phyloP scores from a whole-genome alignment of 176 grass and related monocot species.

The Puya raimondii region DNA sequence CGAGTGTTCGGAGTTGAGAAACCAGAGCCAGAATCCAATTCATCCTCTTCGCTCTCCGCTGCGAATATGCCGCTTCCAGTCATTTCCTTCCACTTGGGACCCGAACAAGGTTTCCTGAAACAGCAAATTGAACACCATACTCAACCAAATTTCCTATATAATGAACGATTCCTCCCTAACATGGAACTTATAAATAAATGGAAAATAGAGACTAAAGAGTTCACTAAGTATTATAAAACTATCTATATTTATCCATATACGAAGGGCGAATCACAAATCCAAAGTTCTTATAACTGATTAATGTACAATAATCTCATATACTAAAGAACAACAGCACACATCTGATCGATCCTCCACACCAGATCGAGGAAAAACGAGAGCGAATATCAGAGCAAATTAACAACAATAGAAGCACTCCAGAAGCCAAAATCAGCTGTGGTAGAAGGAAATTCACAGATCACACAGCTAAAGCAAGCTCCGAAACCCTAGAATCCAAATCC shows the following conservation, averaged over 20 bases:
- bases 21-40: constrained; percentile 36
- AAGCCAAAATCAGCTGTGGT: not conserved
- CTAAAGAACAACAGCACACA: not conserved
- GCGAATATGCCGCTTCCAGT: constrained; percentile 89
- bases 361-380: not conserved
- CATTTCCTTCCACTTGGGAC: constrained; percentile 96
- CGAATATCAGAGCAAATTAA: too few relatives aligned
- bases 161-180: too few relatives aligned
- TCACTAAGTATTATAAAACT: too few relatives aligned
- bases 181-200: not conserved
- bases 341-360: not conserved
- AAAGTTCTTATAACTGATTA: not conserved
- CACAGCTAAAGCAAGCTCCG: not conserved
- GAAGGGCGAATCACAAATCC: too few relatives aligned
- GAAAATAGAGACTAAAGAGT: not conserved
- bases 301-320: not conserved
- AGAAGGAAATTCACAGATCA: not conserved
- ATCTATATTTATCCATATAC: too few relatives aligned
- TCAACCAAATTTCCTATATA: constrained; percentile 3
- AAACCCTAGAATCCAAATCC: not conserved
- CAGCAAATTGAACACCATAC: not conserved
- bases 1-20: constrained; percentile 31
- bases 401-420: not conserved
- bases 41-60: constrained; percentile 42
- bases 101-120: constrained; percentile 87